Evolutionary conservation across 257 asterid species (phyloP).

Genomic region (Schizonepeta tenuifolia): DNA sequence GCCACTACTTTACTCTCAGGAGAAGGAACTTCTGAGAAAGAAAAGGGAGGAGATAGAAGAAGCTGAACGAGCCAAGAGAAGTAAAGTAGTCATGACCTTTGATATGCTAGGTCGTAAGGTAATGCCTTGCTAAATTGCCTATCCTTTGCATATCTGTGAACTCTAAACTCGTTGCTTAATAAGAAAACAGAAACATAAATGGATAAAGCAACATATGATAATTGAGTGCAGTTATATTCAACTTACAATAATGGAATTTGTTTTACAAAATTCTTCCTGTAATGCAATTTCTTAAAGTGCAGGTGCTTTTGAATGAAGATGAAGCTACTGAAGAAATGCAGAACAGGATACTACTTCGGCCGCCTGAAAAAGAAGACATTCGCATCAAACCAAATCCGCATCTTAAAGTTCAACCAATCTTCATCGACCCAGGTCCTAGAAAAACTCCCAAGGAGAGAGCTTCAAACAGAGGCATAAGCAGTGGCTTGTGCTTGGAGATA

Average conservation of each 20-base stretch:
- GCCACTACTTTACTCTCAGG: slow-evolving; percentile 50
- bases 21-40: slow-evolving; percentile 79
- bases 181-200: background rate
- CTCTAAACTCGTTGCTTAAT: background rate
- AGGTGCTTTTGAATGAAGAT: slow-evolving; percentile 90
- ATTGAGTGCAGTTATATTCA: background rate
- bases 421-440: slow-evolving; percentile 77
- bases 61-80: slow-evolving; percentile 74
- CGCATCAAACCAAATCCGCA: slow-evolving; percentile 83
- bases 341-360: slow-evolving; percentile 63
- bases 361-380: slow-evolving; percentile 58
- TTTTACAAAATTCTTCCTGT: background rate
- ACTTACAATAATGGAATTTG: background rate
- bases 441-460: slow-evolving; percentile 48
- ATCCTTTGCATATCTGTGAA: background rate
- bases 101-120: slow-evolving; percentile 99
- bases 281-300: slow-evolving; percentile 27
- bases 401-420: slow-evolving; percentile 75
- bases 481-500: slow-evolving; percentile 81
- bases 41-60: slow-evolving; percentile 85
- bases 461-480: slow-evolving; percentile 41
- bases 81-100: slow-evolving; percentile 77
- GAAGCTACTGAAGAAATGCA: slow-evolving; percentile 68
- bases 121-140: slow-evolving; percentile 23
- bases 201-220: background rate